Conservation (phyloP, 2,329 filamentous ascomycete genomes). For the Aureobasidium leucospermi region DNA sequence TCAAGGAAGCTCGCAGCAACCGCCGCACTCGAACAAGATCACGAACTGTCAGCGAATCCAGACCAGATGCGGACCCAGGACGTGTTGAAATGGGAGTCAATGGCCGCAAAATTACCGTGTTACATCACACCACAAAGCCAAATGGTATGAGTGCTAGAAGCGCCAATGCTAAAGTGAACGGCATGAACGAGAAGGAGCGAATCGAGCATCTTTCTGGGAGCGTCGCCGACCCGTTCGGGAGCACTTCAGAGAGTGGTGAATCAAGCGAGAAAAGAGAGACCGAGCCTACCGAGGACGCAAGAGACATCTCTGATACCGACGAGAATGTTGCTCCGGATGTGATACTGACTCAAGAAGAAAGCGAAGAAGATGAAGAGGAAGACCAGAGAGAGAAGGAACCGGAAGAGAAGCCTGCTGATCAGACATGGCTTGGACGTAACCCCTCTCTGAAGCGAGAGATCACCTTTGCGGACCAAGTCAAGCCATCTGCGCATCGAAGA, state of each 20-base stretch:
- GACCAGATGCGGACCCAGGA: conserved; percentile 40
- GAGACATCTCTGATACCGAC: background rate
- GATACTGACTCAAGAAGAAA: conserved; percentile 22
- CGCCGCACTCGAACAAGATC: conserved; percentile 58
- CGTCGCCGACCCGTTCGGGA: background rate
- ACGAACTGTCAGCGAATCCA: conserved; percentile 41
- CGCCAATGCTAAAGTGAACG: conserved; percentile 42
- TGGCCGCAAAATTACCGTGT: conserved; percentile 57
- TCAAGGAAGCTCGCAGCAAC: conserved; percentile 60
- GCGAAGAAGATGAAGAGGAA: conserved; percentile 17
- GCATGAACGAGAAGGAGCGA: conserved; percentile 40
- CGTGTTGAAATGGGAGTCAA: conserved; percentile 57
- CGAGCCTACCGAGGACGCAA: background rate
- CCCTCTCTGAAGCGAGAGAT: conserved; percentile 42
- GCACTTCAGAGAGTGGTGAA: conserved; percentile 4
- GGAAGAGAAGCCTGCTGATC: conserved; percentile 3
- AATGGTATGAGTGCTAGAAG: conserved; percentile 44
- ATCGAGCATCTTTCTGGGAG: conserved; percentile 25
- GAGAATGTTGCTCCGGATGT: conserved; percentile 23
- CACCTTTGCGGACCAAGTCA: conserved; percentile 62
- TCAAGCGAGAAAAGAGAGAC: conserved; percentile 18
- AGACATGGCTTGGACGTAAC: conserved; percentile 23
- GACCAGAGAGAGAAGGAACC: background rate
- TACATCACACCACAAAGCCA: conserved; percentile 50
- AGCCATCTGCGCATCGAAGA: conserved; percentile 41